Base-by-base conservation (phyloP, 371 early-diverging fungal genomes). In the Lichtheimia ornata region DNA sequence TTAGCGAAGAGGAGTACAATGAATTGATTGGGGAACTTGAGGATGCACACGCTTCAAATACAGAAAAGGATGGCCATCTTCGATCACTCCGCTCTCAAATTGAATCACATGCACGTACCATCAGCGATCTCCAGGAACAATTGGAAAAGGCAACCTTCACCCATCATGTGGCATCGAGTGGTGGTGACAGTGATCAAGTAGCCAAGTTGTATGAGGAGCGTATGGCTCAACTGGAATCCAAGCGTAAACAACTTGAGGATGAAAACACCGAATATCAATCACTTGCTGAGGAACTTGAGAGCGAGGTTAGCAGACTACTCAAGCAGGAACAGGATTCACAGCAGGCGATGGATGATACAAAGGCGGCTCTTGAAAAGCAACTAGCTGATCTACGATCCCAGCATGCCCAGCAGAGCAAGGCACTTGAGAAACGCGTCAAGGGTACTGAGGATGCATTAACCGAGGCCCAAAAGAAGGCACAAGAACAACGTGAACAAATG, bases 181-280 rank as follows among this genome's bases (percentile, higher is more conserved):
- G 17, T 14, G 52, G 20, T 3, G 30, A 50, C 24, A 22, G 24
- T 14, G 40, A 43, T 6, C 61, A 56, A 7, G 28, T 50, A 11
- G 9, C 24, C 12, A 50, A 28, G 22, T 22, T 65, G 5, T 65
- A 65, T 25, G 53, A 59, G 17, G 52, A 65, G 15, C 65, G 65
- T 5, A 56, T 65, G 17, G 24, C 40, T 1, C 42, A 55, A n/a
- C 40, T 70, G 1, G 70, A 70, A 52, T 30, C 18, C 18, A 63
- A 70, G 40, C 14, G 61, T 2, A 67, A 65, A 44, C 63, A 61
- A 43, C 40, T 65, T 12, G 52, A 58, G n/a, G 73, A 75, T 13
- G 76, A 75, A n/a, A 75, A 75, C 42, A 12, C 50, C 24, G 76
- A 75, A 59, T 75, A 72, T 40, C 58, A 62, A 4, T 56, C 53